These are phyloP conservation scores for Russula earlei DNA, from an alignment of 768 basidiomycete genomes.

Conservation along the genomic window DNA sequence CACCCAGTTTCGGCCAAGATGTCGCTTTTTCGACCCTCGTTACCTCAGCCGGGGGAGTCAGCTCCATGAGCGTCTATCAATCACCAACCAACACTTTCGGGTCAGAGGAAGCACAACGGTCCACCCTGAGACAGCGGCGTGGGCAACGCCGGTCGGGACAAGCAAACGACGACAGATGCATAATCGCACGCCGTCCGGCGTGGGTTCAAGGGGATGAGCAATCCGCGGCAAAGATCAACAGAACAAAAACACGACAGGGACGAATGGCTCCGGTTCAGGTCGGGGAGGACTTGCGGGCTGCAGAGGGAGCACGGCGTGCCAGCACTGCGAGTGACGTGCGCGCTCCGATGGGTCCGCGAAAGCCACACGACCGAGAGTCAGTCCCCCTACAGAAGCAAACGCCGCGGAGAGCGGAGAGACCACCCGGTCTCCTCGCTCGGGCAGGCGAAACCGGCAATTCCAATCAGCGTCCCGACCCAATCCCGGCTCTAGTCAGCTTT, in stretches of 20 bases:
- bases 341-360: not conserved
- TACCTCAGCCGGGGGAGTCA: not conserved
- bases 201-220: not conserved
- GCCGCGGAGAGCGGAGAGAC: too few species aligned
- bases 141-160: not conserved
- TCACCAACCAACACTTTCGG: not conserved
- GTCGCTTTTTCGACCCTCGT: not conserved
- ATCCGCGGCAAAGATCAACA: not conserved
- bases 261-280: not conserved
- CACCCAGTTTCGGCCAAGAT: not conserved
- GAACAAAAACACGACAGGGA: too few species aligned
- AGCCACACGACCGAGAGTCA: not conserved
- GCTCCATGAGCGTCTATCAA: not conserved
- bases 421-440: too few species aligned
- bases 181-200: not conserved
- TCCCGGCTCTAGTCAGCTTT: not conserved
- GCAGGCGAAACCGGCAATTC: too few species aligned
- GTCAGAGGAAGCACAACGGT: not conserved
- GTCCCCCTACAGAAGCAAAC: not conserved
- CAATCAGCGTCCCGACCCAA: not conserved
- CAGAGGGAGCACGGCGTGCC: not conserved
- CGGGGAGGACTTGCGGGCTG: not conserved
- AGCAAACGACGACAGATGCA: not conserved
- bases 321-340: not conserved
- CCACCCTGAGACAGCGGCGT: not conserved